phyloP scores from a whole-genome alignment of 441 rosid species.

The Croton setiger region DNA sequence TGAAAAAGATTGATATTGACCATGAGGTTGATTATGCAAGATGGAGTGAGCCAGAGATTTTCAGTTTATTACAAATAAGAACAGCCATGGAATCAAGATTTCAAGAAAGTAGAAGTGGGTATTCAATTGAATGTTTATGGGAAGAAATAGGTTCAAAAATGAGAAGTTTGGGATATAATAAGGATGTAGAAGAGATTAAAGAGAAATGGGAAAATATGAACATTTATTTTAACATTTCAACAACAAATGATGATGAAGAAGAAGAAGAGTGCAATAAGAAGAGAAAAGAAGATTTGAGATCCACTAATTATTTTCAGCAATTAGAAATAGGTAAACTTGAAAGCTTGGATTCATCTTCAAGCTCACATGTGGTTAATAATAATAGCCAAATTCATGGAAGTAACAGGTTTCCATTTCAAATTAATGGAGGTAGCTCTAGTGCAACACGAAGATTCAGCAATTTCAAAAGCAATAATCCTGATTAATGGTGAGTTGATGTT shows the following conservation, averaged over 20 bases:
- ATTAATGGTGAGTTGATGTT: background rate
- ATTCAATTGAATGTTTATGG: conserved; percentile 34
- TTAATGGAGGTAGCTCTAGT: conserved; percentile 17
- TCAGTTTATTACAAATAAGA: conserved; percentile 35
- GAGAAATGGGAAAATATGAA: conserved; percentile 40
- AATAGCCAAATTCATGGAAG: conserved; percentile 14
- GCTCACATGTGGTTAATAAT: conserved; percentile 14
- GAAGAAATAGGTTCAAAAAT: conserved; percentile 38
- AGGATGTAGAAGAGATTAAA: conserved; percentile 28
- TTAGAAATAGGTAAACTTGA: conserved; percentile 18
- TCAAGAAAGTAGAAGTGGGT: conserved; percentile 28
- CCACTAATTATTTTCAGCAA: conserved; percentile 19
- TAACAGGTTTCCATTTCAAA: conserved; percentile 21
- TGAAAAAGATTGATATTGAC: conserved; percentile 8
- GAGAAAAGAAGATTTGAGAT: conserved; percentile 20
- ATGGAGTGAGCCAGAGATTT: conserved; percentile 40
- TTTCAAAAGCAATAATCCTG: no score
- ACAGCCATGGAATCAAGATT: conserved; percentile 34
- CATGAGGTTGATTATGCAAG: background rate
- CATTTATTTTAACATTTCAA: conserved; percentile 25
- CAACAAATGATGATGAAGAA: background rate
- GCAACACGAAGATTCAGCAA: background rate
- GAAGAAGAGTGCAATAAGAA: conserved; percentile 27
- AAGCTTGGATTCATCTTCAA: conserved; percentile 17
- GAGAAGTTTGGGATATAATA: conserved; percentile 36